phyloP scores from a whole-genome alignment of 163 green algal genomes.

The Dunaliella salina region DNA sequence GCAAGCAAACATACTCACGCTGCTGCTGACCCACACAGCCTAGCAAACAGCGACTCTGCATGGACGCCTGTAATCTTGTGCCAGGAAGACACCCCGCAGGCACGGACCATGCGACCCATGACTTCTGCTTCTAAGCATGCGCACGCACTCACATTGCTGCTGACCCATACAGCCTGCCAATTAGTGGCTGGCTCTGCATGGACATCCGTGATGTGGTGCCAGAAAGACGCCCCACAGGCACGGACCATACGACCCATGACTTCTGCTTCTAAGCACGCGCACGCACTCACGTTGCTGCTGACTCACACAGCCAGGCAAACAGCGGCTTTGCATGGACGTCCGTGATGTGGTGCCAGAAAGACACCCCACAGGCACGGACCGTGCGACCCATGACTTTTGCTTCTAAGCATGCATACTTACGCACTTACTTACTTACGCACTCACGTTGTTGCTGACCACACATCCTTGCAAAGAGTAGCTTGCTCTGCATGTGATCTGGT shows the following conservation, averaged over 20 bases:
- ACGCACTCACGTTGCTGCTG: neutral
- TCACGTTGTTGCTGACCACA: neutral
- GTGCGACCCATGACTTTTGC: neutral
- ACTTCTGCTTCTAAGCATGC: too few relatives aligned
- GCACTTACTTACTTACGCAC: too few relatives aligned
- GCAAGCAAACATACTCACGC: neutral
- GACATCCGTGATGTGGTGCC: constrained; percentile 1
- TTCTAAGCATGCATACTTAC: neutral
- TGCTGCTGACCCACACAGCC: neutral
- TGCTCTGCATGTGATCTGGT: constrained; percentile 11
- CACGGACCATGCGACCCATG: neutral
- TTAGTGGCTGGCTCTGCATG: constrained; percentile 16
- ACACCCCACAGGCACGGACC: neutral
- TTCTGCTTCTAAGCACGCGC: neutral
- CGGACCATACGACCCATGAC: neutral
- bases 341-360: constrained; percentile 5
- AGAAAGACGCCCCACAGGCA: neutral
- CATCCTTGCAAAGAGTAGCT: constrained; percentile 14
- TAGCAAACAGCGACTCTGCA: constrained; percentile 10
- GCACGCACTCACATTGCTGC: neutral
- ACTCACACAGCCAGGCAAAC: constrained; percentile 1
- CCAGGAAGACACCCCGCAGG: neutral
- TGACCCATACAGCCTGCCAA: constrained; percentile 1
- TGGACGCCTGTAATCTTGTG: constrained; percentile 11
- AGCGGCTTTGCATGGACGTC: constrained; percentile 14